Percentiles rank a stretch among this genome's conserved stretches.
Conservation (phyloP, 2,329 filamentous ascomycete species). For the Boeremia exigua region DNA sequence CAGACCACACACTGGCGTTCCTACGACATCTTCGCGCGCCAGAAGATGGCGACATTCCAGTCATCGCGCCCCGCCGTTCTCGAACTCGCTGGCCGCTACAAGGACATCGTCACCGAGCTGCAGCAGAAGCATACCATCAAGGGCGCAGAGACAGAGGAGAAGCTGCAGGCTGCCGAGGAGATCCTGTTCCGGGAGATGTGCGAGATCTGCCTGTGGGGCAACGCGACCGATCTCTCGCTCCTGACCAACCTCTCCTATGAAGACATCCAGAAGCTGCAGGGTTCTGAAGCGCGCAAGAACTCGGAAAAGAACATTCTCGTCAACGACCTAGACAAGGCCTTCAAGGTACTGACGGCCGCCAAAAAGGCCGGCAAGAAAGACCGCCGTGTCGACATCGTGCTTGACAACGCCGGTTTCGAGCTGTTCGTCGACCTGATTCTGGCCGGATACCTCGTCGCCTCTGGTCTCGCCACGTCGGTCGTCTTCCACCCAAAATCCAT, state of each 20-base stretch:
- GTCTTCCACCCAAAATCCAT: constrained; percentile 93
- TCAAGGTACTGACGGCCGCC: constrained; percentile 70
- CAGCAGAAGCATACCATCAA: constrained; percentile 57
- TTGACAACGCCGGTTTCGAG: constrained; percentile 98
- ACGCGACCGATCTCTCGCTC: constrained; percentile 91
- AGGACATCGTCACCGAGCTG: constrained; percentile 73
- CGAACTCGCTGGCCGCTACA: constrained; percentile 81
- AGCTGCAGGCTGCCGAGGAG: constrained; percentile 72
- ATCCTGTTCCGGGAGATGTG: constrained; percentile 90
- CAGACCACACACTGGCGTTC: constrained; percentile 81
- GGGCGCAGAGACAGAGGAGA: constrained; percentile 54
- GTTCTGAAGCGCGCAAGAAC: constrained; percentile 81
- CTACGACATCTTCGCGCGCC: constrained; percentile 87
- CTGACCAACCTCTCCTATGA: constrained; percentile 90
- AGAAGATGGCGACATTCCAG: constrained; percentile 91
- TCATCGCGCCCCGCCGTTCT: constrained; percentile 87
- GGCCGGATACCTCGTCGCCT: constrained; percentile 84
- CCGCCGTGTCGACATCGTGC: constrained; percentile 87
- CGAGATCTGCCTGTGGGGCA: constrained; percentile 96
- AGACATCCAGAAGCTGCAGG: constrained; percentile 96
- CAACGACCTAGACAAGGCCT: constrained; percentile 80
- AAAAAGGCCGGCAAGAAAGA: constrained; percentile 68
- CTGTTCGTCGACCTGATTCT: constrained; percentile 94
- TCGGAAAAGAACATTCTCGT: constrained; percentile 90
- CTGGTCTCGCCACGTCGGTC: constrained; percentile 83